Base-by-base conservation (phyloP, 2,329 filamentous ascomycete species). In the Aspergillus viridinutans region DNA sequence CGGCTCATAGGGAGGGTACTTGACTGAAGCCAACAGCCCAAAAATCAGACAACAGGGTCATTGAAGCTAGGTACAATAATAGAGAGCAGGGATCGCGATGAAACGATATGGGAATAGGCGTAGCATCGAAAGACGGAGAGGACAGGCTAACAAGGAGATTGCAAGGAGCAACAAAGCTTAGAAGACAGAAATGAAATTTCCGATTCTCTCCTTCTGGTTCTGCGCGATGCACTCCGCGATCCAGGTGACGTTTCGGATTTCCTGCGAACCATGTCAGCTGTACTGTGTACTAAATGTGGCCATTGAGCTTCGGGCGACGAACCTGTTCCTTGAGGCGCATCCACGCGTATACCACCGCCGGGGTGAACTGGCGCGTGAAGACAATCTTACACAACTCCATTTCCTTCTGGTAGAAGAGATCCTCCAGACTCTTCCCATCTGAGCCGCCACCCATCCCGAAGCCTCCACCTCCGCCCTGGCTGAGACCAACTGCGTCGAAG, bases 171-270 rank as follows among this genome's bases (percentile, higher is more conserved):
- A 52, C 49, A 59, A 50, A 38, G 58, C 52, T 83, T 78, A 96
- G 78, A 99, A 96, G 61, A 97, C 94, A 77, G 92, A 96, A 75
- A 99, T 99, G 78, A 96, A 99, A 79, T 97, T 99, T 67, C 90
- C 90, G 74, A 99, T 97, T 72, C 94, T 86, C 77, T 99, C 94
- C 81, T 99, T 99, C 78, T 99, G 94, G 81, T 96, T 97, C 79
- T 99, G 94, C 55, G 94, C 94, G 83, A 99, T 99, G 79, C 94
- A 99, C 78, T 99, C 94, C 23, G 94, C 89, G 75, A 99, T 99
- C 94, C 94, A 99, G 52, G 94, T 97, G 71, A 99, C 96, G 78
- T 99, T 99, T 64, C 94, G 90, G 69, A 97, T 97, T 89, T 99
- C 94, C 92, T 97, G 61, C 12, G 23, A 21, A 3, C 21, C 25